Evolutionary conservation across 805 yeast species (phyloP).

Genomic region (Wickerhamomyces xylosicus): DNA sequence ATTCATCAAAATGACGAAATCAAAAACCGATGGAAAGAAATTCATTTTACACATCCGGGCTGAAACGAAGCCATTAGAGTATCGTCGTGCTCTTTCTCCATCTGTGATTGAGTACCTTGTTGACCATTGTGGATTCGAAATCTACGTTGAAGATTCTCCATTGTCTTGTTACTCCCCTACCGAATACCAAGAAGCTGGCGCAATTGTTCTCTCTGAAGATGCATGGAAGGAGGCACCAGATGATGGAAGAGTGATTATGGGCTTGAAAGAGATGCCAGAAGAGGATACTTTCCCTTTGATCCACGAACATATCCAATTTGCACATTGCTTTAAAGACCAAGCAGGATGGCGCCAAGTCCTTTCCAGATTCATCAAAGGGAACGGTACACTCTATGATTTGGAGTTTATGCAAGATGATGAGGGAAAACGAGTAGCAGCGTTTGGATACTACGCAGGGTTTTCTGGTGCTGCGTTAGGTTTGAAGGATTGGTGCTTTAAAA

Average conservation of each 20-base stretch:
- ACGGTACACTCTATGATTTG: conserved; percentile 84
- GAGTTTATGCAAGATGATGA: conserved; percentile 90
- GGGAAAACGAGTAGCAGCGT: conserved; percentile 98
- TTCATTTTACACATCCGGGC: conserved; percentile 83
- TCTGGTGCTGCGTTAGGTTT: conserved; percentile 98
- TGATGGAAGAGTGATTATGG: conserved; percentile 73
- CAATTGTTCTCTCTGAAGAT: conserved; percentile 84
- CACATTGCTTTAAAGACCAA: conserved; percentile 97
- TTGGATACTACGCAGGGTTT: conserved; percentile 98
- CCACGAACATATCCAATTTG: conserved; percentile 96
- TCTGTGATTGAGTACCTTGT: conserved; percentile 73
- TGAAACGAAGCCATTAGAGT: conserved; percentile 94
- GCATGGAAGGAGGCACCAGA: conserved; percentile 90
- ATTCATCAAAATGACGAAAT: no score
- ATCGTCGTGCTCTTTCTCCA: conserved; percentile 95
- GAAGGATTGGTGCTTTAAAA: conserved; percentile 90
- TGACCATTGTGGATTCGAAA: conserved; percentile 71
- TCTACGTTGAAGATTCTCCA: conserved; percentile 79
- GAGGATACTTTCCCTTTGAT: conserved; percentile 79
- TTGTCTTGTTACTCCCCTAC: conserved; percentile 70
- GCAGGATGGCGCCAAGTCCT: conserved; percentile 94
- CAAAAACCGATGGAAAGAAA: no score
- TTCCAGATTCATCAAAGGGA: conserved; percentile 81
- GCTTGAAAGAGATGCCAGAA: conserved; percentile 93
- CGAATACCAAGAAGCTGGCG: conserved; percentile 78